Evolutionary conservation across 1,284 basidiomycete species (phyloP).

Genomic region (Vanrija sp.): DNA sequence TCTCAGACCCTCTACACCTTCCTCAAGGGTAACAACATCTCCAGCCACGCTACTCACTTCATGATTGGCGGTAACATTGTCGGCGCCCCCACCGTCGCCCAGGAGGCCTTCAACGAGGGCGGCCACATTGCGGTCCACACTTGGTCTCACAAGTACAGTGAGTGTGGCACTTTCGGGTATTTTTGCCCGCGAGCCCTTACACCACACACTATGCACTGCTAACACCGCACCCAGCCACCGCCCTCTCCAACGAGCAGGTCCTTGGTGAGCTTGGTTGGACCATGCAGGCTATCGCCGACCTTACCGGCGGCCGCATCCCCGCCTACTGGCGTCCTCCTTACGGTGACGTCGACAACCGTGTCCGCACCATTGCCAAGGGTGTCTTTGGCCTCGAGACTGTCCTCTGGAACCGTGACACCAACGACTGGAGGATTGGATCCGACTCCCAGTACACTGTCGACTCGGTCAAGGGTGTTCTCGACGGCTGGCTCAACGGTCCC

Average conservation of each 20-base stretch:
- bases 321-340: constrained; percentile 50
- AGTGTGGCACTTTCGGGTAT: constrained; percentile 8
- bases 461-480: constrained; percentile 22
- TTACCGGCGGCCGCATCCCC: constrained; percentile 43
- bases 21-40: constrained; percentile 52
- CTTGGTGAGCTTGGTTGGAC: constrained; percentile 56
- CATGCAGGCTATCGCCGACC: constrained; percentile 46
- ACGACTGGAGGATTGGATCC: constrained; percentile 47
- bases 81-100: constrained; percentile 24
- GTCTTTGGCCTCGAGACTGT: constrained; percentile 49
- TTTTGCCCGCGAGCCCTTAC: not conserved
- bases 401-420: constrained; percentile 47
- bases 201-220: not conserved
- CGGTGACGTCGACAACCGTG: constrained; percentile 54
- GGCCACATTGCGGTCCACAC: constrained; percentile 53
- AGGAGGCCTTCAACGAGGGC: constrained; percentile 28
- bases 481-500: constrained; percentile 26
- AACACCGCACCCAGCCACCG: constrained; percentile 42
- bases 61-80: constrained; percentile 12
- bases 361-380: constrained; percentile 53
- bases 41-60: constrained; percentile 55
- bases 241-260: constrained; percentile 56
- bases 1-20: constrained; percentile 54
- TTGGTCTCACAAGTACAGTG: constrained; percentile 52
- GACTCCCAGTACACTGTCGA: constrained; percentile 26